Evolutionary conservation across 179 eudicot genomes (phyloP).

Genomic region (Carnegiea gigantea): DNA sequence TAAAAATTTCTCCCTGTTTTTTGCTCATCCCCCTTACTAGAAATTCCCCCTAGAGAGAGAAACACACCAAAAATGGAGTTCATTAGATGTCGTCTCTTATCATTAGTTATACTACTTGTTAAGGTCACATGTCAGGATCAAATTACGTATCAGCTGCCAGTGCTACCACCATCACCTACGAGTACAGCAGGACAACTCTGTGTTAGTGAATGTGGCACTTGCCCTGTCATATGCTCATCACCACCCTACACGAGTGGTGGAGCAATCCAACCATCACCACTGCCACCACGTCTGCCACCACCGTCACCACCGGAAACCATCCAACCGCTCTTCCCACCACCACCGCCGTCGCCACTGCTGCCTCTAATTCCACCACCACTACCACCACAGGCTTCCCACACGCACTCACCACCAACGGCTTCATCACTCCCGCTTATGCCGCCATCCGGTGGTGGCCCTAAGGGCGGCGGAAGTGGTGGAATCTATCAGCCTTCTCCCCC

Average conservation of each 20-base stretch:
- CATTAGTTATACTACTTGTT: background rate
- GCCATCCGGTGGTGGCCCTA: constrained; percentile 13
- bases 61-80: background rate
- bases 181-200: constrained; percentile 43
- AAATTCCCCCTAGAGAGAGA: background rate
- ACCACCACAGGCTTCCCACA: constrained; percentile 7
- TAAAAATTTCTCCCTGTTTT: background rate
- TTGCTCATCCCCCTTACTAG: background rate
- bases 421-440: background rate
- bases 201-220: constrained; percentile 68
- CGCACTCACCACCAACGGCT: background rate
- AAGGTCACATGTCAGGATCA: constrained; percentile 27
- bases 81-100: constrained; percentile 2
- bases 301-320: background rate
- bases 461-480: constrained; percentile 13
- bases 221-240: constrained; percentile 67
- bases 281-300: constrained; percentile 19
- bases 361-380: constrained; percentile 13
- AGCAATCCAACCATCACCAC: constrained; percentile 20
- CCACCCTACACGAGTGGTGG: constrained; percentile 39
- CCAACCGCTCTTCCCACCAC: background rate
- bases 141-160: constrained; percentile 3
- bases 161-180: constrained; percentile 4
- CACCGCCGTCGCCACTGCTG: constrained; percentile 15
- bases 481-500: constrained; percentile 31